phyloP scores from a whole-genome alignment of 176 grass and related monocot genomes.

The Carex kokanica region DNA sequence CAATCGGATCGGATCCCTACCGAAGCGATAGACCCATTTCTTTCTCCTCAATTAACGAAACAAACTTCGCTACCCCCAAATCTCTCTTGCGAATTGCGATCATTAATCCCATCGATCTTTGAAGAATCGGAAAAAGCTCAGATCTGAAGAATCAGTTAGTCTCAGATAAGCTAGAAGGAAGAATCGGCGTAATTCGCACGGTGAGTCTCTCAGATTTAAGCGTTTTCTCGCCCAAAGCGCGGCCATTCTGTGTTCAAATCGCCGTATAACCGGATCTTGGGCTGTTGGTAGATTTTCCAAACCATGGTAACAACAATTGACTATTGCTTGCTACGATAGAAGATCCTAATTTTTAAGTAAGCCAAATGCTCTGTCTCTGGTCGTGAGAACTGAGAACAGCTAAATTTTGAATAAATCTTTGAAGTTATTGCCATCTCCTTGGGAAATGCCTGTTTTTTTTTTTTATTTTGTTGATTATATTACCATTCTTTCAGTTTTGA shows the following conservation, averaged over 20 bases:
- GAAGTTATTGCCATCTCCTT: not conserved
- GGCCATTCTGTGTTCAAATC: not conserved
- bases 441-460: not conserved
- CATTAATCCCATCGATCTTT: not conserved
- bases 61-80: not conserved
- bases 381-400: not conserved
- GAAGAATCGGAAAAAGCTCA: not conserved
- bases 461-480: not conserved
- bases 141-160: not conserved
- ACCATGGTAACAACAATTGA: not conserved
- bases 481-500: not conserved
- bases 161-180: not conserved
- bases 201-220: not conserved
- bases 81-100: not conserved
- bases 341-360: not conserved
- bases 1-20: not conserved
- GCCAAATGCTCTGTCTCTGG: not conserved
- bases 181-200: not conserved
- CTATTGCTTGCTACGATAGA: not conserved
- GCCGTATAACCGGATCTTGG: not conserved
- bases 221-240: not conserved
- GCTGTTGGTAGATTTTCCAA: not conserved
- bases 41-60: not conserved
- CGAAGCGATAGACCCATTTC: not conserved
- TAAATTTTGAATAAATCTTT: not conserved